These are phyloP conservation scores for Ustilago cynodontis DNA, from an alignment of 1,284 basidiomycete species.

Conservation along the genomic window DNA sequence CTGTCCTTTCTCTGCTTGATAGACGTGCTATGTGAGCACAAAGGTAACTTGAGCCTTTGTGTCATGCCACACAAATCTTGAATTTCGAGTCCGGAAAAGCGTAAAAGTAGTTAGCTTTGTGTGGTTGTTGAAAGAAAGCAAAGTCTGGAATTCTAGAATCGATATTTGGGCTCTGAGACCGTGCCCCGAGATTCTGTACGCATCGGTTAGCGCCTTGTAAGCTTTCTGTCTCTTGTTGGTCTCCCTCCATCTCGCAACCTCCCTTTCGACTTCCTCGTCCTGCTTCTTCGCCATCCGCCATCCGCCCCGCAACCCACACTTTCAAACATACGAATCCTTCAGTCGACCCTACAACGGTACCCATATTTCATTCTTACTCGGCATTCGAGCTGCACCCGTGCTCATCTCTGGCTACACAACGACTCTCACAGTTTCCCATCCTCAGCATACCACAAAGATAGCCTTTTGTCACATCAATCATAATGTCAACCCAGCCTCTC, in stretches of 20 bases:
- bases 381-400: not conserved
- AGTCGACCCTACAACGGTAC: not conserved
- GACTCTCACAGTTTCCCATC: not conserved
- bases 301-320: not conserved
- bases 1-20: too few relatives aligned
- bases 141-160: not conserved
- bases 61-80: not conserved
- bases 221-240: not conserved
- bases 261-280: not conserved
- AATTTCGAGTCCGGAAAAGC: too few relatives aligned
- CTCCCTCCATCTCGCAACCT: not conserved
- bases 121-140: not conserved
- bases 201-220: conserved; percentile 4
- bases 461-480: conserved; percentile 7
- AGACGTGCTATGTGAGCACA: not conserved
- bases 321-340: not conserved
- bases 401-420: not conserved
- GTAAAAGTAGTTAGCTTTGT: too few relatives aligned
- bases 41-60: not conserved
- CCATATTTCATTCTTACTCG: not conserved
- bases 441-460: not conserved
- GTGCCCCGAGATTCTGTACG: conserved; percentile 3
- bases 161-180: conserved; percentile 1
- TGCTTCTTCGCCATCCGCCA: not conserved
- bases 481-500: conserved; percentile 96